Evolutionary conservation across 129 eudicot species (phyloP), one percentile per base, ranked within the genome.

Genomic region (Pittosporum tobira): DNA sequence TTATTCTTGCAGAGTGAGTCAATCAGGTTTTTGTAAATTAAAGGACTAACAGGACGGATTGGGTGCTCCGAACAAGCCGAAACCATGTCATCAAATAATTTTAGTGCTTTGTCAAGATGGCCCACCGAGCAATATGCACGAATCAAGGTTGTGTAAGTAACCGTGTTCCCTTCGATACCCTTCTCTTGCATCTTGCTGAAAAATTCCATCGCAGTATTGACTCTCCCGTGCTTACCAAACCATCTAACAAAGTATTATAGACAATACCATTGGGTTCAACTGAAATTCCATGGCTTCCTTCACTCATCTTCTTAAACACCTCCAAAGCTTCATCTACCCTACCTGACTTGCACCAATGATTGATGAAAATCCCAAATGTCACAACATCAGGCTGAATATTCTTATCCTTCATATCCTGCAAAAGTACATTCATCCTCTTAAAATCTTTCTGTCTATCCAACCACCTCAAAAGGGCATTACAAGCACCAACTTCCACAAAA

Each of bases 271-370:
- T 96, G 1, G 95, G 90, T 69, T 81, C 62, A 13, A 81, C 51
- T 3, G 29, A 40, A 45, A 81, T 51, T 21, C 79, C 85, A 4
- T 76, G 75, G 1, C 29, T 64, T 16, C 84, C 93, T 24, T 71
- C 85, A 34, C 37, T 77, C 83, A 83, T 83, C 71, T 76, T 81
- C 59, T 77, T 61, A 59, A 83, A 57, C 80, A 82, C 74, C 67
- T 79, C 83, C 48, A 89, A 54, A 0, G 97, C 96, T 36, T 77
- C 70, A 28, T 84, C 88, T 15, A 89, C 62, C 60, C 97, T 85
- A 28, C 61, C 62, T 13, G 46, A 47, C 66, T 68, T 86, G 47
- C 98, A 91, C 64, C 81, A 67, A 37, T 83, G 81, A 65, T 87
- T 76, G 40, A 87, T 65, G 42, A 77, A 47, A 69, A 87, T 81